phyloP scores from a whole-genome alignment of 768 basidiomycete genomes.

The Rhizopogon vulgaris region DNA sequence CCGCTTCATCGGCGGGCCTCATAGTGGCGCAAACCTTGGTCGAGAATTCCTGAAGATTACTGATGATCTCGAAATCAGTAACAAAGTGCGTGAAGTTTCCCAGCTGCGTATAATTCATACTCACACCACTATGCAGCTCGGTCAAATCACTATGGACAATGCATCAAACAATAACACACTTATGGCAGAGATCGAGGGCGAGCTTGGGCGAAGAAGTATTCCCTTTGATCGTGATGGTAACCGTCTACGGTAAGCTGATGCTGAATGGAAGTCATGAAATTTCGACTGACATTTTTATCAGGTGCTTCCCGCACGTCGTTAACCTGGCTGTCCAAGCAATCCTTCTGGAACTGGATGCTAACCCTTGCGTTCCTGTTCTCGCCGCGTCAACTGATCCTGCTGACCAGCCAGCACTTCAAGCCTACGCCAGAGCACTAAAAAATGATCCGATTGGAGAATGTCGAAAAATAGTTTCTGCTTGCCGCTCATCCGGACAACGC shows the following conservation, averaged over 20 bases:
- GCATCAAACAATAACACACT: constrained; percentile 19
- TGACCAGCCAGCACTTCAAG: too few species aligned
- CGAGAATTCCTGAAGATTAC: constrained; percentile 9
- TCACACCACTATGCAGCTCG: constrained; percentile 9
- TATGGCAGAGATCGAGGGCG: constrained; percentile 11
- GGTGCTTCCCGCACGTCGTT: too few species aligned
- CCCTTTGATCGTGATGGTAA: constrained; percentile 11
- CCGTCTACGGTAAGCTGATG: constrained; percentile 8
- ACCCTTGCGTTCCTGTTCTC: too few species aligned
- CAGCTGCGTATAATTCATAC: neutral
- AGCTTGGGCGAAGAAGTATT: constrained; percentile 4
- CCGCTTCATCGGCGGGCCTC: constrained; percentile 6
- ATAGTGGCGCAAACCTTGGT: constrained; percentile 9
- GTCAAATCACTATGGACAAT: constrained; percentile 24
- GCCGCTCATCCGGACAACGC: constrained; percentile 12
- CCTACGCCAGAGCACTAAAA: too few species aligned
- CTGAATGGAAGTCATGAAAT: neutral
- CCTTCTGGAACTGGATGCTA: too few species aligned
- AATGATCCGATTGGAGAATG: too few species aligned
- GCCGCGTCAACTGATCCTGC: too few species aligned
- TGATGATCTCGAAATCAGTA: constrained; percentile 4
- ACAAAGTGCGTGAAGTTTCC: constrained; percentile 3
- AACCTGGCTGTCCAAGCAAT: too few species aligned
- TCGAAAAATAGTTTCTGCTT: constrained; percentile 5
- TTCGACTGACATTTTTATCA: too few species aligned